Evolutionary conservation across 306 rosid species (phyloP), one percentile per base, ranked within the genome.

Genomic region (Vigna nakashimae): DNA sequence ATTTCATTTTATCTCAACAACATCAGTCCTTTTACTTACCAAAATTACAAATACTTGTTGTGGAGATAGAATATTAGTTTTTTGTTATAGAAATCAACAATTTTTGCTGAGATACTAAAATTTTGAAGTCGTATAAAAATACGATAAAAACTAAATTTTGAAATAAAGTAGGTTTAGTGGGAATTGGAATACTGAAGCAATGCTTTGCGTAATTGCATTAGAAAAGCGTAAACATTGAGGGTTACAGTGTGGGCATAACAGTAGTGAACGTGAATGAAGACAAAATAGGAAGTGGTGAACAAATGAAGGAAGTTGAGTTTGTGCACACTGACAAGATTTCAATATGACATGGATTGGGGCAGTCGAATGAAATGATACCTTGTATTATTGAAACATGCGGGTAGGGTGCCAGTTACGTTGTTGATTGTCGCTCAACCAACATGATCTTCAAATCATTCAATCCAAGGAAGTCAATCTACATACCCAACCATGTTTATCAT

Each of bases 361-460:
- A 51, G 62, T 48, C 30, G 45, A 9, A 42, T 12, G 53, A 64
- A 45, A 43, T 46, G 64, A 65, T 67, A 17, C 67, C 82, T 38
- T 71, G 34, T 69, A 40, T 76, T 40, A 65, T 65, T 22, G 16
- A 56, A 52, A n/a, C 28, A 43, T 7, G 63, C 26, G 43, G 78
- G 40, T 71, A 63, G 26, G 73, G 36, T 51, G 4, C 34, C 18
- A 48, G 57, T 71, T 43, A 53, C 56, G 6, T 22, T 51, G 38
- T 73, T 32, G 22, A 24, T 55, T 65, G 79, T 71, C 51, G 60
- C 69, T 66, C 77, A 83, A 78, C 86, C 64, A 78, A 83, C 20
- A 73, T 67, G 51, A 78, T 78, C 32, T 50, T 65, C 46, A 51
- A 74, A 51, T 78, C 34, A 79, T 60, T 67, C 34, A 78, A 57